Conservation (phyloP, 2,329 filamentous ascomycete genomes). For the Fusarium incarnatum region DNA sequence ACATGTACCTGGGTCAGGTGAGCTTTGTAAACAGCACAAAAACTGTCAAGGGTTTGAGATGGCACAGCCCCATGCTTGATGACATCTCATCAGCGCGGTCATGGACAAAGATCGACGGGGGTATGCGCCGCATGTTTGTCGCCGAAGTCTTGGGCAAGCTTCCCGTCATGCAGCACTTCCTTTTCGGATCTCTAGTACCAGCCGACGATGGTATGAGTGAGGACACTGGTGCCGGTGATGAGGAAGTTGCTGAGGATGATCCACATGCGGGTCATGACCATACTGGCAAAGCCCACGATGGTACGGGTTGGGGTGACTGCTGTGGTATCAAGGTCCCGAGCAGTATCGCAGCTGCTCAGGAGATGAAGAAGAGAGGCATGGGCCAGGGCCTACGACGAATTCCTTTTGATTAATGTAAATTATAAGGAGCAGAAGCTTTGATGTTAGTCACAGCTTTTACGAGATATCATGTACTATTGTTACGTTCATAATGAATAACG, state of each 20-base stretch:
- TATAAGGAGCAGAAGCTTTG: background rate
- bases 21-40: slow-evolving; percentile 96
- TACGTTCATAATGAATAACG: slow-evolving; percentile 10
- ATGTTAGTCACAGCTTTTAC: background rate
- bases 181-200: slow-evolving; percentile 88
- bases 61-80: slow-evolving; percentile 98
- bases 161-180: slow-evolving; percentile 98
- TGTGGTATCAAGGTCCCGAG: slow-evolving; percentile 98
- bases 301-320: slow-evolving; percentile 89
- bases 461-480: background rate
- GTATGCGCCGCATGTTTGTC: slow-evolving; percentile 97
- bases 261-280: slow-evolving; percentile 71
- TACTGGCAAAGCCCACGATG: slow-evolving; percentile 71
- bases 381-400: slow-evolving; percentile 75
- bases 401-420: slow-evolving; percentile 77
- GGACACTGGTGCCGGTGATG: slow-evolving; percentile 63
- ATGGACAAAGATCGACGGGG: slow-evolving; percentile 92
- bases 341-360: slow-evolving; percentile 88
- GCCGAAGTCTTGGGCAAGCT: slow-evolving; percentile 92
- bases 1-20: slow-evolving; percentile 92
- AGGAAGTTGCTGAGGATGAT: slow-evolving; percentile 61
- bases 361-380: slow-evolving; percentile 80
- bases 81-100: slow-evolving; percentile 92
- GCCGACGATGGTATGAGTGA: slow-evolving; percentile 84
- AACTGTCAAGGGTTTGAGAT: slow-evolving; percentile 91